Evolutionary conservation across 345 rosid species (phyloP), one percentile per base, ranked within the genome.

Genomic region (Salix udensis): DNA sequence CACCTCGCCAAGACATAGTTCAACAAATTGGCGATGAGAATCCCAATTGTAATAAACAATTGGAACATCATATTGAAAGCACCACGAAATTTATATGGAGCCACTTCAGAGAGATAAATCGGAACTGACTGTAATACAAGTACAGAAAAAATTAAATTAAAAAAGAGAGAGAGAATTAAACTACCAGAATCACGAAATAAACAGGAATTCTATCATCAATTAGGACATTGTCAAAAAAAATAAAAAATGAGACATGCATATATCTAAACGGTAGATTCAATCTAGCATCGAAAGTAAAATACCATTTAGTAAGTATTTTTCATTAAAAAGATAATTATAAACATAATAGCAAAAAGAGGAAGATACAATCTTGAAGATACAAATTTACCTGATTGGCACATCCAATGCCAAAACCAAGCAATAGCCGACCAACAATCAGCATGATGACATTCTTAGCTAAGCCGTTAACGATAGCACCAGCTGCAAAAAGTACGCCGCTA

Each of bases 351-450:
- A n/a, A 68, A 42, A 68, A 42, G n/a, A 34, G 26, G 2, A n/a
- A 21, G 7, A 72, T 4, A 4, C 13, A 72, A 6, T 8, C 18
- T 5, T 1, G 5, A 26, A 14, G 14, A 13, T 16, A 52, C 3
- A 2, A 64, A 7, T 30, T 10, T 61, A 83, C 87, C 86, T 83
- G 89, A 55, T 77, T 87, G 73, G 73, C 80, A 8, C 81, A 81
- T 10, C 86, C 87, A 50, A 81, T 77, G n/a, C 86, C 88, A 19
- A 66, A 60, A 46, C 89, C 89, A 34, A 86, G 84, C 0, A 86
- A 67, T 21, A 82, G 0, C 12, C 86, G 73, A 2, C 87, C 89
- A 3, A 83, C 60, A 37, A 78, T 76, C 37, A 87, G 85, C 87
- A 79, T 82, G 73, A 23, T 7, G 15, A 87, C 18, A 19, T 53